Evolutionary conservation across 129 eudicot genomes (phyloP).

Genomic region (Saposhnikovia divaricata): DNA sequence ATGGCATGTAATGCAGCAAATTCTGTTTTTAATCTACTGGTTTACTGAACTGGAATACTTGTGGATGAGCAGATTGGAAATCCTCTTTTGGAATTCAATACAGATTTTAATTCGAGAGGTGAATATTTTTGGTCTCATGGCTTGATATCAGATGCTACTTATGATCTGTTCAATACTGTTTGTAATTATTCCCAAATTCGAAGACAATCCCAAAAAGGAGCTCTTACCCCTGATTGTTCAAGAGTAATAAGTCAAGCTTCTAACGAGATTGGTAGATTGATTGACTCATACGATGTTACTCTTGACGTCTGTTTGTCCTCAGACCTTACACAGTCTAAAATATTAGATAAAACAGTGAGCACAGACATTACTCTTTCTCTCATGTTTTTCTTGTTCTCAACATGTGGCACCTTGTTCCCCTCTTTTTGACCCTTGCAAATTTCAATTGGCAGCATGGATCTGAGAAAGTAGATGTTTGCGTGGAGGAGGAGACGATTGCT

Average conservation of each 20-base stretch:
- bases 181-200: constrained; percentile 72
- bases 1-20: not conserved
- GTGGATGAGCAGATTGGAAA: constrained; percentile 60
- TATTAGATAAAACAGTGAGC: constrained; percentile 42
- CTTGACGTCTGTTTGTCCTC: constrained; percentile 67
- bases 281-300: constrained; percentile 57
- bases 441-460: constrained; percentile 22
- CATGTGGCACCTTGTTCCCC: not conserved
- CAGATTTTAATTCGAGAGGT: constrained; percentile 67
- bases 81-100: constrained; percentile 75
- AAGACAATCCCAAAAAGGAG: constrained; percentile 36
- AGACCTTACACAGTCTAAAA: constrained; percentile 43
- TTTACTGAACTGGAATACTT: not conserved
- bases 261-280: constrained; percentile 44
- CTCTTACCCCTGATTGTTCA: constrained; percentile 41
- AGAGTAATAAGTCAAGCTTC: constrained; percentile 37
- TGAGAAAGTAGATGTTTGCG: constrained; percentile 51
- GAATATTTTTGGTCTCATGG: constrained; percentile 92
- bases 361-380: not conserved
- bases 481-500: constrained; percentile 37
- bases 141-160: constrained; percentile 67
- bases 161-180: constrained; percentile 31
- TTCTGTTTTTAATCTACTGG: not conserved
- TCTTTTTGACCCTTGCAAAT: constrained; percentile 1
- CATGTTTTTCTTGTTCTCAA: not conserved